phyloP scores from a whole-genome alignment of 176 grass and related monocot genomes.

The Triticum urartu region DNA sequence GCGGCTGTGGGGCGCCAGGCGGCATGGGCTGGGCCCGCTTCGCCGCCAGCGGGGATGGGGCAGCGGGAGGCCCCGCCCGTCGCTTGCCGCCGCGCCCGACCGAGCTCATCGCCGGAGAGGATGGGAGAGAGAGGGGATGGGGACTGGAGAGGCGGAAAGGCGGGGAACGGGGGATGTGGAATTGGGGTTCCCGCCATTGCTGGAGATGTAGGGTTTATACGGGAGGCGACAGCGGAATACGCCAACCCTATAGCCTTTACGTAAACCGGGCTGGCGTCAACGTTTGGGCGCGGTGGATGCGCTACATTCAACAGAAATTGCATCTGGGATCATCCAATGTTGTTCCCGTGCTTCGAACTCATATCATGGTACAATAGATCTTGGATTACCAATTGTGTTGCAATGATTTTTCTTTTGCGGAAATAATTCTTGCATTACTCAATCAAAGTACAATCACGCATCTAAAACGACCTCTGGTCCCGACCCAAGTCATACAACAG shows the following conservation, averaged over 20 bases:
- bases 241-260: neutral
- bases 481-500: no score
- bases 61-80: conserved; percentile 39
- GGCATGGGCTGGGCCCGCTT: conserved; percentile 56
- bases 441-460: no score
- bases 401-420: no score
- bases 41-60: conserved; percentile 9
- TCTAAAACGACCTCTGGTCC: no score
- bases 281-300: neutral
- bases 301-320: no score
- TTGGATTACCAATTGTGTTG: no score
- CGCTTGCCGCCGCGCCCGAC: conserved; percentile 47
- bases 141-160: neutral
- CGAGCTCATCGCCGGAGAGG: conserved; percentile 40
- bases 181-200: conserved; percentile 52
- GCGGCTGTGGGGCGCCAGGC: conserved; percentile 25
- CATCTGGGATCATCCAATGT: no score
- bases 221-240: neutral
- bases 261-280: neutral
- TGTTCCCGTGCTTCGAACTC: no score
- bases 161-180: conserved; percentile 33
- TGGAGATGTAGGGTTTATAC: conserved; percentile 42
- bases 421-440: no score
- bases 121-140: neutral
- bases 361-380: no score